phyloP scores from a whole-genome alignment of 805 yeast genomes.

The Wickerhamomyces xylosicus region DNA sequence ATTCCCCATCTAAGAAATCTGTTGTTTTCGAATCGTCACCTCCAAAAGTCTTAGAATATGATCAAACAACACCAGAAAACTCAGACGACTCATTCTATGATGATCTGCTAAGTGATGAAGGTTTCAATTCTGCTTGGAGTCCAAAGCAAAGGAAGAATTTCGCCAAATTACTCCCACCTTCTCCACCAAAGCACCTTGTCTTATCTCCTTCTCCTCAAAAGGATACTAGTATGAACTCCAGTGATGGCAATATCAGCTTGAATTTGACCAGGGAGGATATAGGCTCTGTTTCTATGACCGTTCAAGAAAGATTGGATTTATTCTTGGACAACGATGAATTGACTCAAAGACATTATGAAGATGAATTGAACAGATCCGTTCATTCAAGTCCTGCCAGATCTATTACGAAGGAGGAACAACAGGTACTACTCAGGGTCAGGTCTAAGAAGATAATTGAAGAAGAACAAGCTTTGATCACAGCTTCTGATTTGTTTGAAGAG shows the following conservation, averaged over 20 bases:
- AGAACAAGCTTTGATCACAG: conserved; percentile 20
- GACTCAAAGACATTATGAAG: conserved; percentile 14
- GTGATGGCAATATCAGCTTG: conserved; percentile 19
- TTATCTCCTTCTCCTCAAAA: conserved; percentile 14
- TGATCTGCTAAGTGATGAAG: not conserved
- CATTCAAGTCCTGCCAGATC: conserved; percentile 16
- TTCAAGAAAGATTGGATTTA: conserved; percentile 36
- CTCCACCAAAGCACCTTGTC: conserved; percentile 22
- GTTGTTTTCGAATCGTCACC: conserved; percentile 30
- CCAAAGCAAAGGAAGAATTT: conserved; percentile 5
- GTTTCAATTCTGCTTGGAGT: not conserved
- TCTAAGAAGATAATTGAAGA: conserved; percentile 12
- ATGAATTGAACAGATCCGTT: conserved; percentile 12
- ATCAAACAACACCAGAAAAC: conserved; percentile 16
- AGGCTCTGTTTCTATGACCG: conserved; percentile 17
- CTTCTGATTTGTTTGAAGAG: conserved; percentile 23
- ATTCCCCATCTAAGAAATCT: conserved; percentile 25
- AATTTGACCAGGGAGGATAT: conserved; percentile 20
- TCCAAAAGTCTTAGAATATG: conserved; percentile 27
- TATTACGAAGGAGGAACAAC: conserved; percentile 15
- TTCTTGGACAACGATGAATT: conserved; percentile 22
- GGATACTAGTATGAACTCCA: conserved; percentile 16
- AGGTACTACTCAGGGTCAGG: conserved; percentile 15
- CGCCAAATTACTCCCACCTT: conserved; percentile 26
- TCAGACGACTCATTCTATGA: conserved; percentile 15